Evolutionary conservation across 2,329 filamentous ascomycete genomes (phyloP).

Genomic region (Aspergillus tamarii): DNA sequence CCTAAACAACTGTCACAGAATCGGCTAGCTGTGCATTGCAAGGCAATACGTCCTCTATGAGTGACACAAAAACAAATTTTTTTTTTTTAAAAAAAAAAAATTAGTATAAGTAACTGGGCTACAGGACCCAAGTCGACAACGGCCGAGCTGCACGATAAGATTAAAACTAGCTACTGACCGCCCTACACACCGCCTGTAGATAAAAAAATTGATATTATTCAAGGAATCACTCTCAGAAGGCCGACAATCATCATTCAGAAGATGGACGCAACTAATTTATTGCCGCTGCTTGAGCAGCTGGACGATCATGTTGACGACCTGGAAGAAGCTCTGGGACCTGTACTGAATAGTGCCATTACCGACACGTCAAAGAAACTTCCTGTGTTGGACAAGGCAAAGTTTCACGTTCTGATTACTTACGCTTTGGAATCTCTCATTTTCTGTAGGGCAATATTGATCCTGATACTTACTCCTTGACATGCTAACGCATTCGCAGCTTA

Average conservation of each 20-base stretch:
- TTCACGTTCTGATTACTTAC: constrained; percentile 86
- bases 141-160: not conserved
- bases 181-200: constrained; percentile 24
- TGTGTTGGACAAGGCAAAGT: constrained; percentile 91
- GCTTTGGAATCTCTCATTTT: constrained; percentile 89
- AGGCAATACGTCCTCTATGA: not conserved
- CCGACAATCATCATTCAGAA: constrained; percentile 14
- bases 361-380: constrained; percentile 77
- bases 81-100: not conserved
- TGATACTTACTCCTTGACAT: not conserved
- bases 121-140: not conserved
- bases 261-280: constrained; percentile 63
- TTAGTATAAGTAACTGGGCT: not conserved
- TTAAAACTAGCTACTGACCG: constrained; percentile 17
- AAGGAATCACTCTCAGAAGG: not conserved
- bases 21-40: not conserved
- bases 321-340: constrained; percentile 72
- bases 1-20: not conserved
- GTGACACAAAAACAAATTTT: too few relatives aligned
- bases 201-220: constrained; percentile 24
- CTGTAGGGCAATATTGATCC: constrained; percentile 55
- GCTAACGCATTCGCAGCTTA: constrained; percentile 57
- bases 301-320: constrained; percentile 79
- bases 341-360: constrained; percentile 67
- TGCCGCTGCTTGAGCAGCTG: constrained; percentile 71